Evolutionary conservation across 495 filamentous ascomycete species (phyloP).

Genomic region (Xylaria sp.): DNA sequence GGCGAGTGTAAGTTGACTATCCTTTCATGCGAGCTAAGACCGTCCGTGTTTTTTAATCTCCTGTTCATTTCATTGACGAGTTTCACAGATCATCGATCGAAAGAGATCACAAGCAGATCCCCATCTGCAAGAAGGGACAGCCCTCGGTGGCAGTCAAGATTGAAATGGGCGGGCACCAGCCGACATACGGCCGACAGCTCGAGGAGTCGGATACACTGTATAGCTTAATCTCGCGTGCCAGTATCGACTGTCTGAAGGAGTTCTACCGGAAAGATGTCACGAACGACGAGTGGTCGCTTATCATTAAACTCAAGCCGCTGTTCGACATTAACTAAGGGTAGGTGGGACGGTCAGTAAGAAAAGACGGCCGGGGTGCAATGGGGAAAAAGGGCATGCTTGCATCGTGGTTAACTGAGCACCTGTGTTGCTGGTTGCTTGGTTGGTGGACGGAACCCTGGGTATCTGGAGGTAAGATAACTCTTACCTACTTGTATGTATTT

Average conservation of each 20-base stretch:
- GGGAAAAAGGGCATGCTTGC: neutral
- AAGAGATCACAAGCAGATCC: constrained; percentile 94
- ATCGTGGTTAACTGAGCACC: neutral
- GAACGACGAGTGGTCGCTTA: constrained; percentile 92
- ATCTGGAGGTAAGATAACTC: constrained; percentile 1
- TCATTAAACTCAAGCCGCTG: constrained; percentile 88
- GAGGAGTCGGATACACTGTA: constrained; percentile 93
- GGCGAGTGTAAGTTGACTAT: constrained; percentile 84
- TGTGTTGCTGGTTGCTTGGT: neutral
- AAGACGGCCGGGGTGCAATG: no score
- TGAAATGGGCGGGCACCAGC: constrained; percentile 90
- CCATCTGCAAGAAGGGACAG: constrained; percentile 90
- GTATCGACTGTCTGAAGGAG: constrained; percentile 95
- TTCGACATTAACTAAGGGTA: constrained; percentile 79
- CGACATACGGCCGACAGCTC: constrained; percentile 91
- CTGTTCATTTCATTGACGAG: constrained; percentile 18
- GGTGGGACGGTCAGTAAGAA: no score
- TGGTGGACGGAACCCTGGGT: neutral
- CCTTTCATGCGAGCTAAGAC: neutral
- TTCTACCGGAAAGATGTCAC: constrained; percentile 90
- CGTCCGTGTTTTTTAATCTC: neutral
- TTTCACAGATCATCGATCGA: constrained; percentile 83
- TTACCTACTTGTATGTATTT: constrained; percentile 9
- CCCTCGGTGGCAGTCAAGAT: constrained; percentile 98
- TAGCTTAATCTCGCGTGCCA: constrained; percentile 81